Conservation (phyloP, 2,329 filamentous ascomycete genomes). For the Aspergillaceae sp. region DNA sequence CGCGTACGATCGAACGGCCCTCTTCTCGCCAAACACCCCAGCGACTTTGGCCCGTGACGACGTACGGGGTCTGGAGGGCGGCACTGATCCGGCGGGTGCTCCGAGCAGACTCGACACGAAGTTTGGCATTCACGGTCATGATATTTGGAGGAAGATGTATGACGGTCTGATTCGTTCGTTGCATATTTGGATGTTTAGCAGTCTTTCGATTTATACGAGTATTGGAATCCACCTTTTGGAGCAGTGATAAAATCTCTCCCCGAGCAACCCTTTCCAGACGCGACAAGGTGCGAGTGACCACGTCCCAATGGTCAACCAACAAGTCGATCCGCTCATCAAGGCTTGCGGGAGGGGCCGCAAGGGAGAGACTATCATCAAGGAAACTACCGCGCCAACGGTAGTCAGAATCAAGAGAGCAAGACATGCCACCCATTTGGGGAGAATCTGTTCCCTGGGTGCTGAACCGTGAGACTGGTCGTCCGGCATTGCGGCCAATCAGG, state of each 20-base stretch:
- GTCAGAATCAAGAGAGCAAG: constrained; percentile 36
- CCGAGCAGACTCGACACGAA: constrained; percentile 41
- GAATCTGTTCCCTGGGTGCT: constrained; percentile 26
- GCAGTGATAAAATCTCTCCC: constrained; percentile 42
- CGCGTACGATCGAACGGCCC: constrained; percentile 49
- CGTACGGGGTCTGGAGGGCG: constrained; percentile 49
- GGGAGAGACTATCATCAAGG: constrained; percentile 35
- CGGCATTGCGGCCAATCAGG: constrained; percentile 24
- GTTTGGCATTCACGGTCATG: constrained; percentile 35
- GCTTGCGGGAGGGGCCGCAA: constrained; percentile 40
- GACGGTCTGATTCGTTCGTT: constrained; percentile 41
- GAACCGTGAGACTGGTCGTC: constrained; percentile 29
- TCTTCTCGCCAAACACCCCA: constrained; percentile 56
- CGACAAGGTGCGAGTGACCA: constrained; percentile 48
- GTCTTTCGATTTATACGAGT: constrained; percentile 35
- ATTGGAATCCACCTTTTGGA: constrained; percentile 40
- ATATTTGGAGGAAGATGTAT: constrained; percentile 44
- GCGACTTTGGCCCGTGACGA: constrained; percentile 49
- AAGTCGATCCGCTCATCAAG: constrained; percentile 48
- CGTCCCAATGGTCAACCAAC: constrained; percentile 51
- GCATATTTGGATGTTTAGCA: constrained; percentile 39
- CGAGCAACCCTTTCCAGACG: constrained; percentile 46
- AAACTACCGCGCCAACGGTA: constrained; percentile 29
- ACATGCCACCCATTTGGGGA: constrained; percentile 22
- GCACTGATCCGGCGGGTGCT: constrained; percentile 45